Base-by-base conservation (phyloP, 768 basidiomycete genomes). In the Xerocomus potaroensis region DNA sequence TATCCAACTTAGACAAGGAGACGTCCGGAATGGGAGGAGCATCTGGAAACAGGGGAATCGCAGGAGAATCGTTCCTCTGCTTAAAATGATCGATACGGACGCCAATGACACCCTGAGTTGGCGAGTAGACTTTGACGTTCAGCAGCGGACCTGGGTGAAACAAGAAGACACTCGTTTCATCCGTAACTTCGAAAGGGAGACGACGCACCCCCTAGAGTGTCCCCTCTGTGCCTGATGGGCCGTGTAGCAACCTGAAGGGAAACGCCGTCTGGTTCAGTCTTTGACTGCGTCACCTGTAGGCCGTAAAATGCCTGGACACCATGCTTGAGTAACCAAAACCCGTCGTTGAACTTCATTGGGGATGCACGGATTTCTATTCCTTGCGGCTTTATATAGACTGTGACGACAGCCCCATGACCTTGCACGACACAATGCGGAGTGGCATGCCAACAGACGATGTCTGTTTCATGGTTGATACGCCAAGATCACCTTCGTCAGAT, bases 331-430 rank as follows among this genome's bases (percentile, higher is more conserved):
- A 83, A 72, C 83, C 81, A 86, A 57, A 85, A 81, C 18, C 84
- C 83, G 66, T 86, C 84, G 71, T 78, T 84, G 70, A 84, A 83
- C 58, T 78, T 81, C 83, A 84, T 87, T 21, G 34, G 45, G 42
- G 30, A 15, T 14, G 31, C 38, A 35, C n/a, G 2, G 29, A 8
- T 32, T 19, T 27, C 19, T 33, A 19, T 11, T 30, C 21, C 6
- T 36, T 27, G 16, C 24, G 24, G 34, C 10, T 36, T 36, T 35
- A 40, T 22, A 22, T 39, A 16, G 33, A n/a, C n/a, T n/a, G n/a
- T n/a, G n/a, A n/a, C n/a, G n/a, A n/a, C n/a, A n/a, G n/a, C n/a
- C n/a, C n/a, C n/a, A n/a, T n/a, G n/a, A n/a, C n/a, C n/a, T n/a
- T n/a, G n/a, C n/a, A n/a, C n/a, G n/a, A n/a, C n/a, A 37, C 36